Conservation (phyloP, 164 flowering plant species). For the Kingdonia uniflora region DNA sequence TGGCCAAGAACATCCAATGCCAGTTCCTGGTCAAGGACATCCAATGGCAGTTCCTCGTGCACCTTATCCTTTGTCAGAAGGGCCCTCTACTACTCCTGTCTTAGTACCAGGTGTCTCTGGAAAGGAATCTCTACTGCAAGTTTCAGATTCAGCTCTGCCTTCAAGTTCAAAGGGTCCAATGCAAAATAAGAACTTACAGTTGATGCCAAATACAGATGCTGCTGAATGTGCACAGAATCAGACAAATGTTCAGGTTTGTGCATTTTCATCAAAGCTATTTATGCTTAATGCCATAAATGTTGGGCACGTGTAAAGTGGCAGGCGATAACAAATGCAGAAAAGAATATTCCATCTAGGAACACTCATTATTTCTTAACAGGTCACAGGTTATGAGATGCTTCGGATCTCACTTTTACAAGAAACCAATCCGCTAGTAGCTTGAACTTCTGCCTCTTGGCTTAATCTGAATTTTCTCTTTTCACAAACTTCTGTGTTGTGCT, state of each 20-base stretch:
- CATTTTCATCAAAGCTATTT: not conserved
- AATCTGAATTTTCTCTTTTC: too few species aligned
- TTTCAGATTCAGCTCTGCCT: conserved; percentile 22
- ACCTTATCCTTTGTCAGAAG: conserved; percentile 29
- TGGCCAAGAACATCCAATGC: conserved; percentile 46
- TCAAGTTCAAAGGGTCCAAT: conserved; percentile 16
- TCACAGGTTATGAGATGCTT: too few species aligned
- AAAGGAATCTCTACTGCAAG: conserved; percentile 16
- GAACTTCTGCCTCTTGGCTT: too few species aligned
- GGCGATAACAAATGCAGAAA: too few species aligned
- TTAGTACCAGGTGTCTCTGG: conserved; percentile 24
- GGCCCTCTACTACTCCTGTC: conserved; percentile 23
- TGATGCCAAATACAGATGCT: conserved; percentile 4
- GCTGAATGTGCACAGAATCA: conserved; percentile 8
- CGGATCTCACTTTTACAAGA: too few species aligned
- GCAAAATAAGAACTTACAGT: conserved; percentile 7
- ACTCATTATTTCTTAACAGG: too few species aligned
- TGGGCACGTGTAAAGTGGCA: too few species aligned
- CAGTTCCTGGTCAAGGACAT: conserved; percentile 45
- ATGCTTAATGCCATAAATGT: too few species aligned
- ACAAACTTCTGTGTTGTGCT: too few species aligned
- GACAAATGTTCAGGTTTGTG: conserved; percentile 13
- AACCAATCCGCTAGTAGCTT: too few species aligned
- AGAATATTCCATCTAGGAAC: too few species aligned
- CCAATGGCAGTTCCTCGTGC: conserved; percentile 39